phyloP scores from a whole-genome alignment of 2,329 filamentous ascomycete species.

The Hymenotorrendiella dingleyae region DNA sequence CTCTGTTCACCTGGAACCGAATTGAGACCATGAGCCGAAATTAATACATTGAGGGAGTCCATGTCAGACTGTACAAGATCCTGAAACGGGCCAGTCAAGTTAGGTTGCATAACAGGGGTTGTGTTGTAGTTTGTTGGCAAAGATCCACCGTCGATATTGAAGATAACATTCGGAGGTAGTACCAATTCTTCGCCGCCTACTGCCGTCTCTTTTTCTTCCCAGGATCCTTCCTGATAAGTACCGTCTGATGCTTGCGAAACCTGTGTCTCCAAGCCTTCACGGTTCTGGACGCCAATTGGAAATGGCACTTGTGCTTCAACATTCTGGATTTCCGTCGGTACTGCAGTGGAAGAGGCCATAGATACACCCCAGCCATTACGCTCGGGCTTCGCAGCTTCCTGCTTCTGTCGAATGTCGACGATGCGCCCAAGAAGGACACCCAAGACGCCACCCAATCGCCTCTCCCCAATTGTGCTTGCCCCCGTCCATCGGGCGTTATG shows the following conservation, averaged over 20 bases:
- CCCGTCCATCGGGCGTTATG: conserved; percentile 50
- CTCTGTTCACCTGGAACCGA: conserved; percentile 3
- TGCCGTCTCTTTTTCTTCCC: conserved; percentile 13
- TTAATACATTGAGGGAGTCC: conserved; percentile 24
- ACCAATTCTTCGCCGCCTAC: conserved; percentile 8
- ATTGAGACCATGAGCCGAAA: conserved; percentile 21
- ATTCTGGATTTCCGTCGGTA: conserved; percentile 9
- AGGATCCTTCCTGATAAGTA: conserved; percentile 11
- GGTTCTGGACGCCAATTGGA: conserved; percentile 12
- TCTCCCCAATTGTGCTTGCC: conserved; percentile 52
- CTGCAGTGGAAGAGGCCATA: conserved; percentile 13
- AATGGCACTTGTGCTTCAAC: conserved; percentile 8
- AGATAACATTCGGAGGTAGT: conserved; percentile 8
- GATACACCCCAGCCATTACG: conserved; percentile 17
- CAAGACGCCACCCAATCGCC: conserved; percentile 60
- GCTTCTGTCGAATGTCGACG: conserved; percentile 48
- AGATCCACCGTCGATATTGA: conserved; percentile 14
- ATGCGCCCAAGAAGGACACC: conserved; percentile 63
- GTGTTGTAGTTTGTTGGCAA: conserved; percentile 10
- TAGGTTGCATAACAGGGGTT: too few species aligned
- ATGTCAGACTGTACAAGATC: conserved; percentile 22
- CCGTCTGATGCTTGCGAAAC: conserved; percentile 11
- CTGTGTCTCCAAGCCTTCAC: conserved; percentile 11
- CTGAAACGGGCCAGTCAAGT: not conserved
- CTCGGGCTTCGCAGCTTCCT: conserved; percentile 18